Conservation (phyloP, 805 yeast genomes). For the Sugiyamaella smithiae region DNA sequence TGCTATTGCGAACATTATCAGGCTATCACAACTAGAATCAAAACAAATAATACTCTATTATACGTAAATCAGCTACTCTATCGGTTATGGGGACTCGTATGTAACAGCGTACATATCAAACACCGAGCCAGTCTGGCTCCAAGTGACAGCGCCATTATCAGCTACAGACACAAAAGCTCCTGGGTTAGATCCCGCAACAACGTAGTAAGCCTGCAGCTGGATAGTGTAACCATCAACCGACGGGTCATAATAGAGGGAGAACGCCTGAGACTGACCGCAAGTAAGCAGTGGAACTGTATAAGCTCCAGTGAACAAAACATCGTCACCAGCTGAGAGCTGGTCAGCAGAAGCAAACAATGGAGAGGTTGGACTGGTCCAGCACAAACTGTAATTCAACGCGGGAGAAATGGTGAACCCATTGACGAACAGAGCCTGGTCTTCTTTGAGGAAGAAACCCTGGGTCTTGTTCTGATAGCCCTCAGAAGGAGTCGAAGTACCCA, state of each 20-base stretch:
- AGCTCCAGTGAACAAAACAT: slow-evolving; percentile 6
- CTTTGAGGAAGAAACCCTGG: slow-evolving; percentile 8
- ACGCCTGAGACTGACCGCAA: slow-evolving; percentile 4
- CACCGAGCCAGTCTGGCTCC: slow-evolving; percentile 7
- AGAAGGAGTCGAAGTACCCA: slow-evolving; percentile 5
- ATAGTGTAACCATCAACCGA: slow-evolving; percentile 6
- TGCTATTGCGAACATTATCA: too few species aligned
- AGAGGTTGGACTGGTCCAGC: slow-evolving; percentile 10
- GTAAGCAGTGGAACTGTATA: slow-evolving; percentile 9
- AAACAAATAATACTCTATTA: too few species aligned
- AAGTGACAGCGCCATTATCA: slow-evolving; percentile 11
- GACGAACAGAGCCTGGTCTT: slow-evolving; percentile 7
- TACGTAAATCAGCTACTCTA: too few species aligned
- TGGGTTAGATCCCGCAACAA: slow-evolving; percentile 4
- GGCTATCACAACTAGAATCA: too few species aligned
- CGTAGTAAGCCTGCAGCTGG: neutral
- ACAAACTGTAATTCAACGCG: slow-evolving; percentile 7
- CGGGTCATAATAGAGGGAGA: slow-evolving; percentile 7
- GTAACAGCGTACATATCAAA: slow-evolving; percentile 15
- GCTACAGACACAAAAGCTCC: slow-evolving; percentile 7
- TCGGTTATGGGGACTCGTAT: neutral
- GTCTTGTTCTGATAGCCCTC: slow-evolving; percentile 7
- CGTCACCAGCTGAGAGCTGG: slow-evolving; percentile 4
- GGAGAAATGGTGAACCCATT: slow-evolving; percentile 7
- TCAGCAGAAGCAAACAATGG: slow-evolving; percentile 7